Base-by-base conservation (phyloP, 371 early-diverging fungal genomes). In the Umbelopsis sp. region DNA sequence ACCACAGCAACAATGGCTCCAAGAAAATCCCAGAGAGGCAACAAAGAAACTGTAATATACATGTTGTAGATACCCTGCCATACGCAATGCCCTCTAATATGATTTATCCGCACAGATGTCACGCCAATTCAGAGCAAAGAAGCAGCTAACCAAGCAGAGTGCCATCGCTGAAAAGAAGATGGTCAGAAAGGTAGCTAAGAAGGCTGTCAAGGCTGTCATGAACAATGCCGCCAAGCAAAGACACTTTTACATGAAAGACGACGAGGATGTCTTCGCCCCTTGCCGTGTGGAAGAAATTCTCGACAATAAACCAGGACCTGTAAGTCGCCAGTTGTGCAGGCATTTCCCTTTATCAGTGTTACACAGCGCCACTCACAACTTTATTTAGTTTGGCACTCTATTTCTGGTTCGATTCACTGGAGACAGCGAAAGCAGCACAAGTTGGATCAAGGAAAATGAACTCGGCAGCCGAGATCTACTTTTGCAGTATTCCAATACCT, bases 401-500 rank as follows among this genome's bases (percentile, higher is more conserved):
- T 57, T 57, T 35, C 18, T 57, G 35, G 57, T 57, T 37, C 29
- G 35, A 57, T 57, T 57, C 57, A 35, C 57, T 7, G 57, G 57
- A 7, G 57, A 57, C 35, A 29, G 35, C 1, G 12, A n/a, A 4
- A 57, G 3, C 8, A 18, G 57, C 18, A 18, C 35, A 16, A 57
- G 57, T 5, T 57, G 57, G 57, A 57, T 57, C 5, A 57, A 35
- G n/a, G 57, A 57, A 35, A 29, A n/a, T 6, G 57, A 57, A n/a
- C 35, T 57, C 29, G 57, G 57, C 29, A 57, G 57, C 57, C 29
- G 57, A 35, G 57, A 57, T 11, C 1, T 57, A 16, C 35, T 57
- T 8, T 5, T 32, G 18, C 57, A 57, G 57, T 57, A 57, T 35
- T n/a, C n/a, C 48, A 48, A n/a, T 7, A 48, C 16, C 18, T 20